phyloP scores from a whole-genome alignment of 208 protist genomes.

The Acanthamoeba royreba region DNA sequence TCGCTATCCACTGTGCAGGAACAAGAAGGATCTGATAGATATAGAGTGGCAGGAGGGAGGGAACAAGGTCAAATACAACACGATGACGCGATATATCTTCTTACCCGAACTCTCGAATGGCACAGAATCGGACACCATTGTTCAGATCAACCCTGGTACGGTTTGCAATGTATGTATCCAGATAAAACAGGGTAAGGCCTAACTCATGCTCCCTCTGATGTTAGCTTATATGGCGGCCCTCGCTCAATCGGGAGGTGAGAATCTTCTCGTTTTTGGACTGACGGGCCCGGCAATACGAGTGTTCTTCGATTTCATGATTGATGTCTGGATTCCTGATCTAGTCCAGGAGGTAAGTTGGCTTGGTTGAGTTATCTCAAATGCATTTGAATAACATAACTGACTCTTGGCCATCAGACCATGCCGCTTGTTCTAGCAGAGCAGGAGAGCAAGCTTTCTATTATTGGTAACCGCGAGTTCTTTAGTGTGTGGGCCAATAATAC shows the following conservation, averaged over 20 bases:
- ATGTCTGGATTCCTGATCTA: not conserved
- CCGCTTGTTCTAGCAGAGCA: not conserved
- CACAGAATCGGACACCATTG: not conserved
- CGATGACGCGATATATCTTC: not conserved
- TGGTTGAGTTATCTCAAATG: not conserved
- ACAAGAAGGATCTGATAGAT: constrained; percentile 19
- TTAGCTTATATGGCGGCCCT: not conserved
- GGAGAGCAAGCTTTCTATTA: not conserved
- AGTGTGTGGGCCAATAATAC: constrained; percentile 11
- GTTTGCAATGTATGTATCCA: too few relatives aligned
- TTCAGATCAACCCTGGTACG: constrained; percentile 2
- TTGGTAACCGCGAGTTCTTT: not conserved
- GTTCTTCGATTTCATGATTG: constrained; percentile 8
- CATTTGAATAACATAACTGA: not conserved
- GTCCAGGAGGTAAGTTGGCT: not conserved
- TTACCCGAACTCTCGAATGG: not conserved
- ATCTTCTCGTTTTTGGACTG: not conserved
- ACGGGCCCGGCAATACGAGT: not conserved
- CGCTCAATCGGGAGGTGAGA: not conserved
- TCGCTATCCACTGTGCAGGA: not conserved
- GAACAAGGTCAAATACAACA: constrained; percentile 18
- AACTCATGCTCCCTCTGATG: not conserved
- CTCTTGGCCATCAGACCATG: not conserved
- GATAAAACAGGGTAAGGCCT: not conserved
- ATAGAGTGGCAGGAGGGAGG: not conserved